Conservation (phyloP, 2,329 filamentous ascomycete genomes). For the Apiospora koreana region DNA sequence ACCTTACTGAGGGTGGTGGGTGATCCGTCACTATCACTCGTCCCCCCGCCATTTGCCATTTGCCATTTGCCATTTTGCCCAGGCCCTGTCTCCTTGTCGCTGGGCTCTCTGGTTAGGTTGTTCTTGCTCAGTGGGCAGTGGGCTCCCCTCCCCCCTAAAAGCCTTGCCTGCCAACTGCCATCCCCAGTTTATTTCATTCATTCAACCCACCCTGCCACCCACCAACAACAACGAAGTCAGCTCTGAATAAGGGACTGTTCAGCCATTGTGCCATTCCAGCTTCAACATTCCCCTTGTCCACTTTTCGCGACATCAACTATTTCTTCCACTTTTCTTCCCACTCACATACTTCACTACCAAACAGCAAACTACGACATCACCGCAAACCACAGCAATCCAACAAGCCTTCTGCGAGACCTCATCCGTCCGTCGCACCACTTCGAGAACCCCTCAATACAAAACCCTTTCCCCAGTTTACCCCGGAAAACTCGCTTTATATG, state of each 20-base stretch:
- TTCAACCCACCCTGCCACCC: not conserved
- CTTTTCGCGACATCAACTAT: conserved; percentile 3
- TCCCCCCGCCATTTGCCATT: not conserved
- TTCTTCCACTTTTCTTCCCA: conserved; percentile 19
- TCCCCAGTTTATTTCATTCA: conserved; percentile 7
- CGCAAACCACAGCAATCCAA: conserved; percentile 19
- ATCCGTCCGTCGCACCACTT: conserved; percentile 54
- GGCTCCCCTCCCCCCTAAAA: not conserved
- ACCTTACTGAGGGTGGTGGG: not conserved
- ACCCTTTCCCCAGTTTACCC: conserved; percentile 58
- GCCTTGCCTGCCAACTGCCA: not conserved
- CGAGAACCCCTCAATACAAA: conserved; percentile 38
- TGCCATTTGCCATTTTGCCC: not conserved
- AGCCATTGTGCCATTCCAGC: not conserved
- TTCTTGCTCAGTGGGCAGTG: no score
- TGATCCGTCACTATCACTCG: not conserved
- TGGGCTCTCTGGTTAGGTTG: no score
- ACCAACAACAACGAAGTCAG: not conserved
- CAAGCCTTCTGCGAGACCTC: conserved; percentile 46
- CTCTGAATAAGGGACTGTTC: not conserved
- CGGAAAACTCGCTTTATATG: conserved; percentile 83
- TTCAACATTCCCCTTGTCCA: not conserved
- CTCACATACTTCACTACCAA: conserved; percentile 15
- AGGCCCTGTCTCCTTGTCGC: not conserved
- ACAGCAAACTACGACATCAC: conserved; percentile 15